These are phyloP conservation scores for Phlyctochytrium planicorne DNA, from an alignment of 192 early-diverging fungal genomes.

Conservation along the genomic window DNA sequence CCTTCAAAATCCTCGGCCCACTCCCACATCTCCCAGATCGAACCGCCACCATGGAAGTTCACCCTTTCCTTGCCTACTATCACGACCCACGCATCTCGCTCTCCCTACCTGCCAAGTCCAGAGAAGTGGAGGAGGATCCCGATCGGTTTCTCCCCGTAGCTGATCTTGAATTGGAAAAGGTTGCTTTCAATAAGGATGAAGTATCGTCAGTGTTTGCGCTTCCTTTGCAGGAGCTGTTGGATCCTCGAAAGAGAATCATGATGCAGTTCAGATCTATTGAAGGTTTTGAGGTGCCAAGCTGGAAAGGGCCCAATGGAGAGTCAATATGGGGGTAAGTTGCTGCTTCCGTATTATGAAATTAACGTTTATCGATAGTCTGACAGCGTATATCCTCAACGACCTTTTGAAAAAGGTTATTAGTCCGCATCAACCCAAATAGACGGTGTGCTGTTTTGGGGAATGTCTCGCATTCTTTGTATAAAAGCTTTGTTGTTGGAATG, in stretches of 20 bases:
- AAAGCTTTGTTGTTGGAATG: no score
- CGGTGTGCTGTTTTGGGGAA: no score
- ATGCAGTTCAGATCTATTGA: constrained; percentile 46
- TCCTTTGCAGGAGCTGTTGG: constrained; percentile 62
- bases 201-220: constrained; percentile 69
- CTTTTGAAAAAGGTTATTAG: constrained; percentile 27
- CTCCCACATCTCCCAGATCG: constrained; percentile 46
- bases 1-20: constrained; percentile 53
- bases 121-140: neutral
- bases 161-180: constrained; percentile 41
- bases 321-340: constrained; percentile 36
- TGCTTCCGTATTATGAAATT: neutral
- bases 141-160: no score
- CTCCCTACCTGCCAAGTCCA: neutral
- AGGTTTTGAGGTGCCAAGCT: constrained; percentile 57
- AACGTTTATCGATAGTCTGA: constrained; percentile 43
- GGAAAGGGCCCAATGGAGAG: constrained; percentile 46
- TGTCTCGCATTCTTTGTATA: no score
- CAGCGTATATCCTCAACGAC: constrained; percentile 72
- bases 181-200: constrained; percentile 63
- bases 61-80: constrained; percentile 27
- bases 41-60: constrained; percentile 23
- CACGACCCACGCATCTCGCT: neutral
- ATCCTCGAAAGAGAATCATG: constrained; percentile 36
- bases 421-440: no score